These are phyloP conservation scores for Silene conica DNA, from an alignment of 148 eudicot genomes.

Conservation along the genomic window DNA sequence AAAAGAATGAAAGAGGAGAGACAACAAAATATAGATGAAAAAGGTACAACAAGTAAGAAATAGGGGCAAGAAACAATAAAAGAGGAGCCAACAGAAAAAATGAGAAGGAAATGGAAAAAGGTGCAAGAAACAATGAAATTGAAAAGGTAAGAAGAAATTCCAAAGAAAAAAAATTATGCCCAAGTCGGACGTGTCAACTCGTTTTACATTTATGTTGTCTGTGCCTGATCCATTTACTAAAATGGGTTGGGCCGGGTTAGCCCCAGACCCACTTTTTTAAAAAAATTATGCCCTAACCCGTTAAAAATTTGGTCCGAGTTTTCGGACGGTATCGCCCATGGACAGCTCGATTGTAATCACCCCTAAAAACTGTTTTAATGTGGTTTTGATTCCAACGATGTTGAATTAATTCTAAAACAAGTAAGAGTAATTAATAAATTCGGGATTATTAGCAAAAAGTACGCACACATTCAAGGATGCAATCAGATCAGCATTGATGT, in stretches of 20 bases:
- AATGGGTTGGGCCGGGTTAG: no score
- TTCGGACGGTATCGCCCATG: no score
- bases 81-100: neutral
- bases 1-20: neutral
- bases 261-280: no score
- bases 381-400: no score
- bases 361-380: no score
- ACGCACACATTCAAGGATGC: slow-evolving; percentile 85
- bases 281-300: no score
- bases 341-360: no score
- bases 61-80: neutral
- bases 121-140: neutral
- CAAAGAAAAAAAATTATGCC: no score
- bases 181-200: no score
- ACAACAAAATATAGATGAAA: neutral
- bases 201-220: no score
- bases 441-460: neutral
- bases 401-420: neutral
- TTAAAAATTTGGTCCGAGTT: no score
- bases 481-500: slow-evolving; percentile 61
- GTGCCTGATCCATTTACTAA: no score
- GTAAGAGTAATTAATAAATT: neutral
- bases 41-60: neutral
- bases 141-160: neutral
- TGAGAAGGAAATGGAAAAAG: neutral